Base-by-base conservation (phyloP, 1,284 basidiomycete species). In the Fistulinella cinereoalba region DNA sequence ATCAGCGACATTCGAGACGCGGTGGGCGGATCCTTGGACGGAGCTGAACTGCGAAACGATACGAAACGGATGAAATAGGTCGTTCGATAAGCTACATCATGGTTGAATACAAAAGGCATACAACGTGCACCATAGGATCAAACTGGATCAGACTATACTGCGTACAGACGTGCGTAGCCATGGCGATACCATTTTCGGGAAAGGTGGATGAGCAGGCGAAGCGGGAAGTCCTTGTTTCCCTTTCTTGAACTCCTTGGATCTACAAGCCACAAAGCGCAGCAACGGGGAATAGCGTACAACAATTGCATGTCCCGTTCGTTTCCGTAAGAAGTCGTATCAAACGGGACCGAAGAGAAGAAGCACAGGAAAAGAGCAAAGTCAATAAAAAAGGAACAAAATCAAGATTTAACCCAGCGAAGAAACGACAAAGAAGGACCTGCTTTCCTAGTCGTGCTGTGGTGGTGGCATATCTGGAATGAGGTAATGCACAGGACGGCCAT, bases 381-480 rank as follows among this genome's bases (percentile, higher is more conserved):
- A 40, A 10, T 3, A 23, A 31, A n/a, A 8, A 19, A 16, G 16
- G 12, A 18, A 29, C 9, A 32, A 3, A 6, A 22, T 7, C 23
- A 24, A 24, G 16, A 37, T 9, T 12, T 21, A 34, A 12, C 19
- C 33, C 8, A 8, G 10, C 6, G 16, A 37, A 7, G 6, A 8
- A 24, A 22, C 6, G 12, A 37, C 12, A n/a, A n/a, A 15, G 23
- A 37, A 16, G 15, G 36, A 22, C 22, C 22, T 3, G 22, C 36
- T 4, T 24, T 43, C 37, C 70, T 52, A 51, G 22, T 64, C 49
- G 44, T 36, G 55, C 50, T 53, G 56, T 11, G 61, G 60, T 15
- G 60, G 58, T n/a, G 72, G 71, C 63, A 74, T 62, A 48, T 72
- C 71, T 11, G 71, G 71, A 25, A 70, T 71, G 41, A 70, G 47